Evolutionary conservation across 306 rosid genomes (phyloP).

Genomic region (Pyrus pyrifolia): DNA sequence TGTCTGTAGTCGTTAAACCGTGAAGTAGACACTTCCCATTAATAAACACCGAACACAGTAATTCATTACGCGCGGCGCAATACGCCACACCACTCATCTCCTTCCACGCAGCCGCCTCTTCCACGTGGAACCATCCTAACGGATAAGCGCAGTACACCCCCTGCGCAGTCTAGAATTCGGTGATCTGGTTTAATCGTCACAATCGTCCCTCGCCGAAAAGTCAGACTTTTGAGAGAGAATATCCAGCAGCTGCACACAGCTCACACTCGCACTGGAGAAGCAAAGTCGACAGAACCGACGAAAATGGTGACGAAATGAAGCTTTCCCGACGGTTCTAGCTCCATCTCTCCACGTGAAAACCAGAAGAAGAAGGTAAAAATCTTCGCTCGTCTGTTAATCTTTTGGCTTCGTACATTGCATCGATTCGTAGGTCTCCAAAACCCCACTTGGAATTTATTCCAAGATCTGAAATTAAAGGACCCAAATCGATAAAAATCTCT

Average conservation of each 20-base stretch:
- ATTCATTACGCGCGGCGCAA: background rate
- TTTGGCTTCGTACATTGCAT: background rate
- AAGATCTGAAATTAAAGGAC: conserved; percentile 22
- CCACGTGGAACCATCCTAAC: conserved; percentile 34
- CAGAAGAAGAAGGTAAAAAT: background rate
- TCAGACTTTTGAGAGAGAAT: background rate
- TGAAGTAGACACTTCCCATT: background rate
- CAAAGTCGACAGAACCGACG: background rate
- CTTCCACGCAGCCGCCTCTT: conserved; percentile 2
- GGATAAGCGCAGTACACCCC: background rate
- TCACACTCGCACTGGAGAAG: conserved; percentile 6
- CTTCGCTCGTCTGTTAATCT: background rate
- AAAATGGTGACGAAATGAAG: background rate
- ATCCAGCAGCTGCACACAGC: background rate
- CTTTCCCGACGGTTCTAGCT: conserved; percentile 9
- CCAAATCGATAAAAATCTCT: background rate
- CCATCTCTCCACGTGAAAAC: conserved; percentile 2
- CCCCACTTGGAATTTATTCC: conserved; percentile 17
- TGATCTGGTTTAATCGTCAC: background rate
- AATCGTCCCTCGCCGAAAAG: background rate
- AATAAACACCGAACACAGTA: background rate
- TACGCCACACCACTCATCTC: background rate
- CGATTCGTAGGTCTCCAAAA: conserved; percentile 21
- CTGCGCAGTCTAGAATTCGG: background rate
- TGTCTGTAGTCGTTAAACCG: background rate